phyloP scores from a whole-genome alignment of 1,284 basidiomycete species.

The Lignosus rhinocerotis region DNA sequence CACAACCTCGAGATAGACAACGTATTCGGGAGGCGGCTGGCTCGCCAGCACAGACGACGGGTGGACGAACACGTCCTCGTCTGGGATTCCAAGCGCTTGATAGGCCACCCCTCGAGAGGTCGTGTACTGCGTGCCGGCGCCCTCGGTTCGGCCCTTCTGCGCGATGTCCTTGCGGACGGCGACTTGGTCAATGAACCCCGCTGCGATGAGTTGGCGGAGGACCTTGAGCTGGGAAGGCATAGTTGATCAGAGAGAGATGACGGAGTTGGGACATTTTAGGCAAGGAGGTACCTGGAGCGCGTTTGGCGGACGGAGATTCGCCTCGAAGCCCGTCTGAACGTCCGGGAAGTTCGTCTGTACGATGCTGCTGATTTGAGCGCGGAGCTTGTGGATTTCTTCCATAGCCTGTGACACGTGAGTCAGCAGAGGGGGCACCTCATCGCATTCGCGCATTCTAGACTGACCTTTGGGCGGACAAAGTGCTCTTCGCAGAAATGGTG shows the following conservation, averaged over 20 bases:
- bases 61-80: conserved; percentile 94
- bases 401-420: conserved; percentile 68
- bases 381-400: conserved; percentile 99
- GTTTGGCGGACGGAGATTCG: conserved; percentile 70
- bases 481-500: conserved; percentile 84
- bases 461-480: conserved; percentile 89
- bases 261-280: neutral
- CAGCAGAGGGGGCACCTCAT: neutral
- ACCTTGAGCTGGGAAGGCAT: conserved; percentile 72
- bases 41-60: conserved; percentile 82
- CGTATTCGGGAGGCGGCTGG: conserved; percentile 78
- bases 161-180: conserved; percentile 89
- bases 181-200: conserved; percentile 95
- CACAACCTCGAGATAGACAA: conserved; percentile 85
- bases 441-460: conserved; percentile 14
- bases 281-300: conserved; percentile 62
- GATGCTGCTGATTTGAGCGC: conserved; percentile 85
- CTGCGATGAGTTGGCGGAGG: conserved; percentile 84
- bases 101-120: conserved; percentile 86
- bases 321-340: conserved; percentile 56
- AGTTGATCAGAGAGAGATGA: conserved; percentile 1
- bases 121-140: conserved; percentile 67
- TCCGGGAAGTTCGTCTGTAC: conserved; percentile 72
- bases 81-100: conserved; percentile 72
- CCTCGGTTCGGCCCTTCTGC: conserved; percentile 41